Base-by-base conservation (phyloP, 2,329 filamentous ascomycete genomes). In the Penicillium digitatum region DNA sequence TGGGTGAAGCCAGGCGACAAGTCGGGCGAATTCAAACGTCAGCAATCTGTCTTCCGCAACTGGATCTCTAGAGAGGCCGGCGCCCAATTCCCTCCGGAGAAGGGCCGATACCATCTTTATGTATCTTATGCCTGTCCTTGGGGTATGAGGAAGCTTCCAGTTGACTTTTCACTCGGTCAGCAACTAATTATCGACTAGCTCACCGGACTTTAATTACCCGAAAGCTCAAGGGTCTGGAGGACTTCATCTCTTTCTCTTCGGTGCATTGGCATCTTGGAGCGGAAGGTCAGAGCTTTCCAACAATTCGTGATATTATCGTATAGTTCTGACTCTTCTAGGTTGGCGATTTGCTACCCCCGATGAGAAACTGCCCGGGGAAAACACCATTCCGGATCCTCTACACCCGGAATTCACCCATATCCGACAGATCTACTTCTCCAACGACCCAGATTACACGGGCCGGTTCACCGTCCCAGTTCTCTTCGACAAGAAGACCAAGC, bases 41-140 rank as follows among this genome's bases (percentile, higher is more conserved):
- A 91, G 72, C 81, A 82, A 59, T 94, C 89, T 57, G 82, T 85
- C 52, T 97, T 97, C 76, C 86, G 94, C 56, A 84, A 88, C 72
- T 89, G 79, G 73, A 88, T 96, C 72, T 90, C 88, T 31, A 83
- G 81, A 59, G 83, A 89, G 64, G 75, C 84, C 1, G 86, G 83
- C 39, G 87, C 89, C 5, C 76, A 86, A 72, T 96, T 91, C 65
- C 88, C 90, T 5, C 83, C 90, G 0, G 93, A 97, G 76, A 90
- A 89, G 76, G 90, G 83, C 50, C 83, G 94, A 53, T 99, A 99
- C 73, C 94, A 99, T 76, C 84, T 99, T 65, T 99, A 93, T 71
- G 87, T 96, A 63, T 93, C 88, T 67, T 96, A 95, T 74, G 92
- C 92, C 7, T 96, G 92, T 74, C 92, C 92, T 4, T 96, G 92